Conservation (phyloP, 2,329 filamentous ascomycete species). For the Colletotrichum filicis region DNA sequence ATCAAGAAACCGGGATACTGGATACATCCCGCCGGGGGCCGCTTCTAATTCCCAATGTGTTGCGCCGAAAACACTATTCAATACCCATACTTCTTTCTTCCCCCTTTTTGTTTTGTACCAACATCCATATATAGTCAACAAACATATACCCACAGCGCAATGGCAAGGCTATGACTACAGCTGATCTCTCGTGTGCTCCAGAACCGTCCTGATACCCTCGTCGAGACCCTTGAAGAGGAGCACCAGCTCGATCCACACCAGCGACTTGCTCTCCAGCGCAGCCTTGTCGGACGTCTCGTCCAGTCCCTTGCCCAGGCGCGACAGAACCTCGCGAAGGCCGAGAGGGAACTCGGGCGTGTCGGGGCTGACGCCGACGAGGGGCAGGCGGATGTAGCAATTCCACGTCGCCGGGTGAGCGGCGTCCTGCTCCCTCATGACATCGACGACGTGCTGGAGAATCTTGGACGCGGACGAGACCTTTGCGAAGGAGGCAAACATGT, state of each 20-base stretch:
- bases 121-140: not conserved
- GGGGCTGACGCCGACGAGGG: conserved; percentile 73
- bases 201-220: conserved; percentile 63
- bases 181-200: conserved; percentile 61
- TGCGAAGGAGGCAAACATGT: conserved; percentile 78
- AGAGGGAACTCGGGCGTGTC: conserved; percentile 78
- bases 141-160: not conserved
- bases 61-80: conserved; percentile 12
- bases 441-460: conserved; percentile 80
- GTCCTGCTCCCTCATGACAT: conserved; percentile 68
- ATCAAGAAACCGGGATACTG: conserved; percentile 21
- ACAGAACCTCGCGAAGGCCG: conserved; percentile 74
- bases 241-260: conserved; percentile 65
- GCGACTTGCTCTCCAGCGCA: conserved; percentile 59
- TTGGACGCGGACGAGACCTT: conserved; percentile 71
- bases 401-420: conserved; percentile 72
- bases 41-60: conserved; percentile 23
- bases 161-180: conserved; percentile 36
- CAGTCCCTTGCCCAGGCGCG: conserved; percentile 65
- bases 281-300: conserved; percentile 57
- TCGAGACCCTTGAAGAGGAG: conserved; percentile 63
- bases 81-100: not conserved
- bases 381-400: conserved; percentile 77
- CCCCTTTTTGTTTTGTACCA: not conserved
- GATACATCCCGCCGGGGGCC: conserved; percentile 20